Conservation (phyloP, 208 protist genomes). For the Leishmania guyanensis region DNA sequence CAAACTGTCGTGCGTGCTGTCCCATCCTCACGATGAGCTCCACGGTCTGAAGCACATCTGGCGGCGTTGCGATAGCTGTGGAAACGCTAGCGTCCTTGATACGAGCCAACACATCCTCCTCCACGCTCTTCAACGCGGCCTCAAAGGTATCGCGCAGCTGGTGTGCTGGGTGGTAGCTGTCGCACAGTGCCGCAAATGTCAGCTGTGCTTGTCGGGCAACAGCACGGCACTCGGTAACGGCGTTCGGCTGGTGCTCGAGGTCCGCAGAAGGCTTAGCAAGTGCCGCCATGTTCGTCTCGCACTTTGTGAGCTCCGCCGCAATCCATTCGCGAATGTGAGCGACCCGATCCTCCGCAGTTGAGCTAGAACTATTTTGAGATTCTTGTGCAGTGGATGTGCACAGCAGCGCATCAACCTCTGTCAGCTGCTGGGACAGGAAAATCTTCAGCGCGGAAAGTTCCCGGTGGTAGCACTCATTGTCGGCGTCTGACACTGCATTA, state of each 20-base stretch:
- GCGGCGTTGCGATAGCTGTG: neutral
- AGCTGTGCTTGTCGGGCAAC: slow-evolving; percentile 2
- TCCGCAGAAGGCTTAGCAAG: neutral
- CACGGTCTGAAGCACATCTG: slow-evolving; percentile 25
- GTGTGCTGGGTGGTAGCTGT: slow-evolving; percentile 4
- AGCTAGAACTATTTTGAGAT: neutral
- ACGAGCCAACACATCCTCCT: slow-evolving; percentile 2
- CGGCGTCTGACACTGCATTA: neutral
- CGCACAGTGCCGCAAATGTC: slow-evolving; percentile 9
- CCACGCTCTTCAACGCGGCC: slow-evolving; percentile 3
- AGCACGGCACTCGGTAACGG: slow-evolving; percentile 1
- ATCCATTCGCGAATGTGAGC: slow-evolving; percentile 20
- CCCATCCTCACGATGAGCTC: slow-evolving; percentile 45
- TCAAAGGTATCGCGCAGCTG: slow-evolving; percentile 23
- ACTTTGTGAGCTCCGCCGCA: slow-evolving; percentile 9
- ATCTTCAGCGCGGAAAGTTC: slow-evolving; percentile 20
- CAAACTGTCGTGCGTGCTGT: slow-evolving; percentile 30
- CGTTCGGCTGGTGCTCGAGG: neutral
- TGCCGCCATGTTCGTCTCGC: neutral
- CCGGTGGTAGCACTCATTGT: neutral
- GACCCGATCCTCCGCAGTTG: neutral
- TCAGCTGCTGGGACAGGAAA: slow-evolving; percentile 15
- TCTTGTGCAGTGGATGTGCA: neutral
- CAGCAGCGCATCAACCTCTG: slow-evolving; percentile 11
- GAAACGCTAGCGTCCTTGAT: neutral